phyloP scores from a whole-genome alignment of 805 yeast genomes.

The Kregervanrija pseudodelftensis region DNA sequence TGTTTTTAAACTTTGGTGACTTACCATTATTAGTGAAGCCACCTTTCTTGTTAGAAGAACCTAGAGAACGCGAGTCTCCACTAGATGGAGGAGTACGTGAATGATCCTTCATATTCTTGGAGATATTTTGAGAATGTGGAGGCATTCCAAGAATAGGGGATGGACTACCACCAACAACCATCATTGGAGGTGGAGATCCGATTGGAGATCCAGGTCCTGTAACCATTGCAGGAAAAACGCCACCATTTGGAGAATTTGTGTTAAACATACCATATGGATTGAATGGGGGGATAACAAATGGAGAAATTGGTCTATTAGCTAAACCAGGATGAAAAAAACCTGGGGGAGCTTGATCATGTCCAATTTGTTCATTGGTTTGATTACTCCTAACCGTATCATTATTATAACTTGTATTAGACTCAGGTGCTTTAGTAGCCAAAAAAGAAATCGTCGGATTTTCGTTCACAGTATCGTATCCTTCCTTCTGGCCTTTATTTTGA shows the following conservation, averaged over 20 bases:
- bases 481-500: background rate
- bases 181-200: constrained; percentile 9
- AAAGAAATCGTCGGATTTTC: background rate
- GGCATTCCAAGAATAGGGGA: constrained; percentile 8
- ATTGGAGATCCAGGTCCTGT: constrained; percentile 21
- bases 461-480: background rate
- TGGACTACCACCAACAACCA: background rate
- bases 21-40: constrained; percentile 10
- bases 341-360: constrained; percentile 1
- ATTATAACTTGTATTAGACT: background rate
- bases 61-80: constrained; percentile 1
- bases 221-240: constrained; percentile 8
- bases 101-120: background rate
- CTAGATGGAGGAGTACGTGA: constrained; percentile 2
- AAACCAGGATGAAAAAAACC: constrained; percentile 20
- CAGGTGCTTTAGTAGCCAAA: background rate
- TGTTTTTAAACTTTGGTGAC: constrained; percentile 19
- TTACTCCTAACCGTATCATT: background rate
- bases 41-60: constrained; percentile 1
- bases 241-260: constrained; percentile 5
- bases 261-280: constrained; percentile 34
- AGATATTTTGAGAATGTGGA: constrained; percentile 3
- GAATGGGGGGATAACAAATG: constrained; percentile 45
- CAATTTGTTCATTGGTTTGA: background rate
- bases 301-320: constrained; percentile 22